Conservation (phyloP, 139 green algal genomes). For the Chlorella sp. region DNA sequence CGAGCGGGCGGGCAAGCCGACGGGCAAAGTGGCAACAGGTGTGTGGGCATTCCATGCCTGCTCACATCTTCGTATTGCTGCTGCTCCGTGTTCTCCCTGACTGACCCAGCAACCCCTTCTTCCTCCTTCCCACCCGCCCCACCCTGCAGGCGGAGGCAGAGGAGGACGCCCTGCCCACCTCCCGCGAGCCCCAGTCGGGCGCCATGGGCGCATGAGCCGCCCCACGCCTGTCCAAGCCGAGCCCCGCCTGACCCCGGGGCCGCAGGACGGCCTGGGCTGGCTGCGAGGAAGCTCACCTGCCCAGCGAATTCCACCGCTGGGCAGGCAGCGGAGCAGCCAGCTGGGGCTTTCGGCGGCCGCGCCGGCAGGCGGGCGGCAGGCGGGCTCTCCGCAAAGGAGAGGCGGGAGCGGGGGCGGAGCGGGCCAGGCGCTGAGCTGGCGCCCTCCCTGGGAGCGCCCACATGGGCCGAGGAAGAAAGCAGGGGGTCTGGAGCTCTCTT, state of each 20-base stretch:
- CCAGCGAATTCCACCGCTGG: neutral
- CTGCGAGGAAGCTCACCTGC: neutral
- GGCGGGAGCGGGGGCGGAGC: too few relatives aligned
- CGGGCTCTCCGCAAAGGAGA: too few relatives aligned
- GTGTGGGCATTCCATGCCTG: neutral
- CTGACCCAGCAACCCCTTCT: neutral
- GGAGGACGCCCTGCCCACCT: neutral
- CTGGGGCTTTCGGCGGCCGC: neutral
- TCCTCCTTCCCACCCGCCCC: neutral
- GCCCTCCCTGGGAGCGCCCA: too few relatives aligned
- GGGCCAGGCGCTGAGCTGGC: too few relatives aligned
- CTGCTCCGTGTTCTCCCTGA: too few relatives aligned
- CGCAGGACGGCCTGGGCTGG: neutral
- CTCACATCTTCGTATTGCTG: neutral
- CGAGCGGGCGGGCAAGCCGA: too few relatives aligned
- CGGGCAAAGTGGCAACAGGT: too few relatives aligned
- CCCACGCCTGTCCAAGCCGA: neutral
- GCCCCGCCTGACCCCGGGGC: too few relatives aligned
- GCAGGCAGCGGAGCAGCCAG: neutral
- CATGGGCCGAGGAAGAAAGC: neutral
- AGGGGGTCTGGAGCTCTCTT: neutral
- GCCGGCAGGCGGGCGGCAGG: too few relatives aligned
- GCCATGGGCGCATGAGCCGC: neutral
- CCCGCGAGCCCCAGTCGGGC: neutral
- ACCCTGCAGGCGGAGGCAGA: neutral